phyloP scores from a whole-genome alignment of 2,329 filamentous ascomycete species.

The Pestalotiopsis sp. region DNA sequence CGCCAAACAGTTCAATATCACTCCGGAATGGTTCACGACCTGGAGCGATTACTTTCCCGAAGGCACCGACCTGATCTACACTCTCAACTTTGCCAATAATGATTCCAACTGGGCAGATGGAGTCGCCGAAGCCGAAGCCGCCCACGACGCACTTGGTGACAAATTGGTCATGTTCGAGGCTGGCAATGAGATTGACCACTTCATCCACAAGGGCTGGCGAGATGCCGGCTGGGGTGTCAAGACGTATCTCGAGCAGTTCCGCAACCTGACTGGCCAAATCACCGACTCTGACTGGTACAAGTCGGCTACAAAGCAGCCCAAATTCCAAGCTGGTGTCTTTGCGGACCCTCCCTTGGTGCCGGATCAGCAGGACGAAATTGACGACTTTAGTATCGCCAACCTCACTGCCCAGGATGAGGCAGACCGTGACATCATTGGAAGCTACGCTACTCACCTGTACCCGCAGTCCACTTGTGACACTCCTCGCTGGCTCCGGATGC shows the following conservation, averaged over 20 bases:
- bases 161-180: constrained; percentile 35
- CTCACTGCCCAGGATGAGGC: constrained; percentile 30
- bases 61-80: constrained; percentile 34
- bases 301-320: constrained; percentile 23
- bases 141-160: constrained; percentile 28
- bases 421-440: constrained; percentile 35
- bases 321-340: constrained; percentile 36
- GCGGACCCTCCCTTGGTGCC: constrained; percentile 38
- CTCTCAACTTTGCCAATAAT: constrained; percentile 36
- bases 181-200: constrained; percentile 40
- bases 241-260: constrained; percentile 34
- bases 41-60: constrained; percentile 35
- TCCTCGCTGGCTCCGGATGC: constrained; percentile 34
- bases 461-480: constrained; percentile 39
- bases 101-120: constrained; percentile 31
- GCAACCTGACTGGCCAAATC: constrained; percentile 34
- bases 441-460: constrained; percentile 38
- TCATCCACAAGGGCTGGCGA: constrained; percentile 37
- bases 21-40: constrained; percentile 32
- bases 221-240: constrained; percentile 30
- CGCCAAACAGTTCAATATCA: constrained; percentile 33
- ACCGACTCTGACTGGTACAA: constrained; percentile 32
- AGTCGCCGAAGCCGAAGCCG: constrained; percentile 31
- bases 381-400: constrained; percentile 38
- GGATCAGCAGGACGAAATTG: constrained; percentile 38